phyloP scores from a whole-genome alignment of 257 asterid species.

The Petunia secreta region DNA sequence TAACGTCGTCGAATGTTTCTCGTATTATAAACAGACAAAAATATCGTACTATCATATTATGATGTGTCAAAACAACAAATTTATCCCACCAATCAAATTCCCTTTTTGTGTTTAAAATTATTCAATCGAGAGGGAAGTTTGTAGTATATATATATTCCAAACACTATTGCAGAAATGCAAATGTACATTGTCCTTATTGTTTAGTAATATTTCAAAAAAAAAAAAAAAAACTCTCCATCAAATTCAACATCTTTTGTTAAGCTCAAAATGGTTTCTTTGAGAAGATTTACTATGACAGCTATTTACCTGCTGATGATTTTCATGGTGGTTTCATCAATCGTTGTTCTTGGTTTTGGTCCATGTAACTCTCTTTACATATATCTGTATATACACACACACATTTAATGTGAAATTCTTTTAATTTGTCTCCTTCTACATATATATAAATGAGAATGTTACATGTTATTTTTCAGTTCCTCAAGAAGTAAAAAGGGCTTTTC shows the following conservation, averaged over 20 bases:
- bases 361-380: conserved; percentile 1
- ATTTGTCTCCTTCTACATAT: background rate
- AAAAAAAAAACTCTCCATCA: no score
- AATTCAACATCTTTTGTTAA: background rate
- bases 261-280: conserved; percentile 15
- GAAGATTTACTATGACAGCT: background rate
- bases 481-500: background rate
- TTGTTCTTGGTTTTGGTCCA: conserved; percentile 26
- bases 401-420: background rate
- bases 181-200: no score
- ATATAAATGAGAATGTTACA: background rate
- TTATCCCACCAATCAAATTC: background rate
- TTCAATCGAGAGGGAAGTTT: background rate
- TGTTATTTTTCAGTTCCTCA: background rate
- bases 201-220: no score
- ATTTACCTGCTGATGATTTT: background rate
- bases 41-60: background rate
- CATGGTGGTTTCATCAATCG: background rate
- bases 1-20: background rate
- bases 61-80: background rate
- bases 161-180: no score
- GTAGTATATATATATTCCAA: background rate
- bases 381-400: background rate
- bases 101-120: background rate
- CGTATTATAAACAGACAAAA: conserved; percentile 14